Evolutionary conservation across 371 early-diverging fungal species (phyloP), one percentile per base, ranked within the genome.

Genomic region (Mortierella sp.): DNA sequence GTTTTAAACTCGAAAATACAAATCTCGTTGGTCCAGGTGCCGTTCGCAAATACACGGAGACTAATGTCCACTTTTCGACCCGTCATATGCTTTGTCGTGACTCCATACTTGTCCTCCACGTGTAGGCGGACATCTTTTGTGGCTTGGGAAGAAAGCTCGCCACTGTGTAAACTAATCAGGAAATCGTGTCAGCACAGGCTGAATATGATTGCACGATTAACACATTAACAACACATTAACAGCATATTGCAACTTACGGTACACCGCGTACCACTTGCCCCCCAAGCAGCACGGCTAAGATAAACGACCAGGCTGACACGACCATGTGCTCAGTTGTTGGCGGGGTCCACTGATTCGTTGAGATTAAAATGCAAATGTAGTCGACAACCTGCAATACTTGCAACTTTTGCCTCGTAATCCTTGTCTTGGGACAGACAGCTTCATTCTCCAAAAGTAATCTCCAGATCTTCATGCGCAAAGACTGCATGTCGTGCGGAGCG

Each of bases 61-160:
- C 57, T 48, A 21, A 65, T 50, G 37, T 56, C 65, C 37, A 58
- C 65, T 30, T 65, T 65, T 48, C 65, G 44, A 6, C 58, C 65
- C 15, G 30, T n/a, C 47, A 58, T 15, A 23, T 30, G 7, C 58
- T 57, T 57, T 18, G 46, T 65, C 4, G 51, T 65, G 26, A 58
- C 26, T 5, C 57, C 64, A 26, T 57, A 57, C 16, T 56, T 48
- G 0, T 15, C 29, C 65, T 65, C 65, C 19, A 29, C 50, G 23
- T 57, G 21, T 50, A 57, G 29, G 7, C 65, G 65, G 48, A 28
- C 29, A 57, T 58, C 58, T n/a, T 37, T 65, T 9, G 58, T 28
- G 1, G 65, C 65, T 30, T 29, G 50, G 19, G 57, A 65, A 6
- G 58, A 57, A 29, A 65, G 65, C n/a, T 65, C 65, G 4, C 58